Percentiles rank a stretch among this genome's conserved stretches.
Conservation (phyloP, 345 rosid species). For the Populus pruinosa region DNA sequence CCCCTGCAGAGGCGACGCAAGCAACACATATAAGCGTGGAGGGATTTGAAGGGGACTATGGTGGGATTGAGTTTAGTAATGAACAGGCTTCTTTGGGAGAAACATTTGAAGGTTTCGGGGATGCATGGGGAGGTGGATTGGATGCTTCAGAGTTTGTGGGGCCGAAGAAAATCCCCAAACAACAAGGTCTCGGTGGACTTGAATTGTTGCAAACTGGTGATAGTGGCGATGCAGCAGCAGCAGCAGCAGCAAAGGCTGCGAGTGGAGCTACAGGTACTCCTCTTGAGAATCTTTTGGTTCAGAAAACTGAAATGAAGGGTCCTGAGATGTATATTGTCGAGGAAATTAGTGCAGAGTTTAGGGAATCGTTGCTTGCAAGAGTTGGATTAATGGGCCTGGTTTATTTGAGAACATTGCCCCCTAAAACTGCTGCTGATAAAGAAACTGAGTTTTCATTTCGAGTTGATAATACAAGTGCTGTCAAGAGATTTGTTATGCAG, state of each 20-base stretch:
- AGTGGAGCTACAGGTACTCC: constrained; percentile 49
- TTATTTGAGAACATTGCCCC: constrained; percentile 76
- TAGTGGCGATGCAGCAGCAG: constrained; percentile 32
- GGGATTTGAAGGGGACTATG: constrained; percentile 96
- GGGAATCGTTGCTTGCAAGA: constrained; percentile 89
- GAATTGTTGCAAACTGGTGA: constrained; percentile 85
- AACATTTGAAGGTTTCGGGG: constrained; percentile 80
- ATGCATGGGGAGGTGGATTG: constrained; percentile 98
- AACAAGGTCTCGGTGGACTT: constrained; percentile 92
- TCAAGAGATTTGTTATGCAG: constrained; percentile 81
- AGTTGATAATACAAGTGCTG: constrained; percentile 62
- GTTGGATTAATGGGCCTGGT: constrained; percentile 92
- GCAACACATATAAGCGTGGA: constrained; percentile 87
- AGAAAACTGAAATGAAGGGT: constrained; percentile 82
- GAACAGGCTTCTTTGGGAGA: constrained; percentile 92
- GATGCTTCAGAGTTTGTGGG: constrained; percentile 95
- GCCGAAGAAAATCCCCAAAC: constrained; percentile 59
- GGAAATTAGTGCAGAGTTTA: constrained; percentile 87
- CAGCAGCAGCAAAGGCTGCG: constrained; percentile 33
- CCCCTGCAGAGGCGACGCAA: constrained; percentile 96
- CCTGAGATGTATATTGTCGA: constrained; percentile 92
- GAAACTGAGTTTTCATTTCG: constrained; percentile 93
- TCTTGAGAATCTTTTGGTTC: constrained; percentile 71
- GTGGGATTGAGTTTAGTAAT: constrained; percentile 86
- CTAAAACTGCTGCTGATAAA: constrained; percentile 62